Evolutionary conservation across 2,329 filamentous ascomycete species (phyloP).

Genomic region (Pseudogymnoascus sp.): DNA sequence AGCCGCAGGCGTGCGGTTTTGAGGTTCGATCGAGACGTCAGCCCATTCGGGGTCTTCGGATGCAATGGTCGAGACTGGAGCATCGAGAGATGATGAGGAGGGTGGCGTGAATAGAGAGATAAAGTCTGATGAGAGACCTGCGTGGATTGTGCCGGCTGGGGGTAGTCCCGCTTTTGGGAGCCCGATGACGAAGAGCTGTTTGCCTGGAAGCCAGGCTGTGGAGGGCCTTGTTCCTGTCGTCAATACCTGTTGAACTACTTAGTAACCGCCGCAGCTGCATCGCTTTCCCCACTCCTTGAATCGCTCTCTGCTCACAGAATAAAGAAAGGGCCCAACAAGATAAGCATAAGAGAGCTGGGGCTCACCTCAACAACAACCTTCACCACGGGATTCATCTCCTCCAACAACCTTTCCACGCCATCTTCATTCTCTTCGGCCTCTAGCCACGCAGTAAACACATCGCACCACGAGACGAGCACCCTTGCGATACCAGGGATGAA

Average conservation of each 20-base stretch:
- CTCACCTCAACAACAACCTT: conserved; percentile 29
- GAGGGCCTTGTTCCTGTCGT: conserved; percentile 24
- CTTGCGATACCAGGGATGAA: conserved; percentile 34
- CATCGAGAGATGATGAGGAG: neutral
- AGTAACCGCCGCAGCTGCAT: neutral
- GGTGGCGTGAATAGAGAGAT: conserved; percentile 28
- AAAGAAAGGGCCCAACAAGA: neutral
- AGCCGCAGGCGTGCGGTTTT: conserved; percentile 22
- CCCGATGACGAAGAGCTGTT: conserved; percentile 33
- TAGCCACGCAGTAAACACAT: conserved; percentile 34
- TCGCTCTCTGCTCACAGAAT: neutral
- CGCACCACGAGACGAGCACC: conserved; percentile 35
- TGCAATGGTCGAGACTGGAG: conserved; percentile 10
- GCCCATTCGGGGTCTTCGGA: conserved; percentile 38
- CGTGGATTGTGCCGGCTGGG: conserved; percentile 17
- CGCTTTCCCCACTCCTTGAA: neutral
- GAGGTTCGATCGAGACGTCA: conserved; percentile 32
- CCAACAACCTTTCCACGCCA: conserved; percentile 38
- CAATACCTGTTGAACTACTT: conserved; percentile 16
- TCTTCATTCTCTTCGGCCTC: conserved; percentile 35
- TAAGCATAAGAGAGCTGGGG: conserved; percentile 8
- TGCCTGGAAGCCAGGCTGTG: conserved; percentile 34
- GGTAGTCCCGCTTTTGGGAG: conserved; percentile 31
- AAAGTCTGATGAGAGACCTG: conserved; percentile 28
- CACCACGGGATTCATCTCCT: conserved; percentile 25